Conservation (phyloP, 2,329 filamentous ascomycete genomes). For the Colletotrichum chrysophilum region DNA sequence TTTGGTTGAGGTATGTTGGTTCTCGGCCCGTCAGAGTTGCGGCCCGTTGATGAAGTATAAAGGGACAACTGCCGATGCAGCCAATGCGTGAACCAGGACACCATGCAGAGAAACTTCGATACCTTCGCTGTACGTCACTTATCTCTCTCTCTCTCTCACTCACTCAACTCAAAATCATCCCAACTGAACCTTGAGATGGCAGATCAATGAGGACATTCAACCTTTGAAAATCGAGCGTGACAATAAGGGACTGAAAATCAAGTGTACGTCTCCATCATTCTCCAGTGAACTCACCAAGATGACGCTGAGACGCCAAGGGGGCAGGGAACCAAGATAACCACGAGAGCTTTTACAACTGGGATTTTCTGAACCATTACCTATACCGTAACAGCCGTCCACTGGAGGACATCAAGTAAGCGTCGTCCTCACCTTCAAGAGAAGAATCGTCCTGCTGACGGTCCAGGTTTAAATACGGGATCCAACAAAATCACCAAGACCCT, state of each 20-base stretch:
- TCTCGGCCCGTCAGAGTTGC: neutral
- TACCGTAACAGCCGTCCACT: conserved; percentile 33
- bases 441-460: neutral
- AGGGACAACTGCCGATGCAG: conserved; percentile 51
- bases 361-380: conserved; percentile 61
- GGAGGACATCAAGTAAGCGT: conserved; percentile 38
- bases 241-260: conserved; percentile 34
- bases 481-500: conserved; percentile 44
- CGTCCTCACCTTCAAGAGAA: neutral
- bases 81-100: conserved; percentile 45
- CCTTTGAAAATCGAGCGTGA: conserved; percentile 31
- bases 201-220: conserved; percentile 37
- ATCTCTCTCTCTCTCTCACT: neutral
- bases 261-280: conserved; percentile 29
- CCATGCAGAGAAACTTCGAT: conserved; percentile 46
- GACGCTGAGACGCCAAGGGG: neutral
- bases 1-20: conserved; percentile 22
- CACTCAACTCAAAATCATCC: neutral
- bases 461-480: conserved; percentile 33
- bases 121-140: conserved; percentile 39
- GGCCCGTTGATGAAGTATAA: neutral
- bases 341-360: conserved; percentile 68
- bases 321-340: conserved; percentile 75
- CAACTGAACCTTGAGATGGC: neutral
- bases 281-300: neutral